These are phyloP conservation scores for Glaciozyma martinii DNA, from an alignment of 768 basidiomycete genomes.

Conservation along the genomic window DNA sequence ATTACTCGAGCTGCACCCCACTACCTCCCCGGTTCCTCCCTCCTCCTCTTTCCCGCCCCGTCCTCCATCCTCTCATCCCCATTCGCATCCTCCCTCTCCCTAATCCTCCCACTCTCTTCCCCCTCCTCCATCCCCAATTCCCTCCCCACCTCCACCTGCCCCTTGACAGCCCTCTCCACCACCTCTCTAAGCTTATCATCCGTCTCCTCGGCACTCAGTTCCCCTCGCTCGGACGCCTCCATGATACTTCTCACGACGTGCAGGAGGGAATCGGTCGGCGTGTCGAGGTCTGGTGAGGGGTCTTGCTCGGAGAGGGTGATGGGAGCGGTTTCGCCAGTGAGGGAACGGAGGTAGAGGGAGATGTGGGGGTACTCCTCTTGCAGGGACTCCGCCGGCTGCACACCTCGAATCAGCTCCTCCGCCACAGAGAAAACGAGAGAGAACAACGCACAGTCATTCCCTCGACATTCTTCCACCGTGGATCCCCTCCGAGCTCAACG, in stretches of 20 bases:
- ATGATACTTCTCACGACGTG: constrained; percentile 38
- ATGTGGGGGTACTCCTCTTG: constrained; percentile 36
- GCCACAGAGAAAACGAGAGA: neutral
- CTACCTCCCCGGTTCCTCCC: constrained; percentile 22
- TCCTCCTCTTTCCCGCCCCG: constrained; percentile 11
- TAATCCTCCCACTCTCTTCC: neutral
- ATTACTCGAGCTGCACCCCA: too few relatives aligned
- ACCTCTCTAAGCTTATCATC: constrained; percentile 39
- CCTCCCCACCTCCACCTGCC: constrained; percentile 32
- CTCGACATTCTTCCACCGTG: constrained; percentile 37
- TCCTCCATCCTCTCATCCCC: neutral
- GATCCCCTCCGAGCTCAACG: constrained; percentile 41
- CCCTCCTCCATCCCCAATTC: constrained; percentile 22
- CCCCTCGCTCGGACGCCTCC: constrained; percentile 36
- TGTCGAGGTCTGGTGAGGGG: constrained; percentile 11
- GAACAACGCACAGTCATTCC: constrained; percentile 39
- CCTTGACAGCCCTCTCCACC: constrained; percentile 36
- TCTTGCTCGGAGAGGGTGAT: neutral
- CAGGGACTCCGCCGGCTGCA: constrained; percentile 32
- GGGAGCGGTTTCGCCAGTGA: constrained; percentile 27
- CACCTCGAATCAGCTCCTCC: neutral
- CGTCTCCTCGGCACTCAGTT: constrained; percentile 27
- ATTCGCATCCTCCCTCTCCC: constrained; percentile 7
- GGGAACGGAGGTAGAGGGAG: constrained; percentile 32
- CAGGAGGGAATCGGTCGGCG: constrained; percentile 37